Conservation (phyloP, 73 alveolate species). For the Halteria grandinella region DNA sequence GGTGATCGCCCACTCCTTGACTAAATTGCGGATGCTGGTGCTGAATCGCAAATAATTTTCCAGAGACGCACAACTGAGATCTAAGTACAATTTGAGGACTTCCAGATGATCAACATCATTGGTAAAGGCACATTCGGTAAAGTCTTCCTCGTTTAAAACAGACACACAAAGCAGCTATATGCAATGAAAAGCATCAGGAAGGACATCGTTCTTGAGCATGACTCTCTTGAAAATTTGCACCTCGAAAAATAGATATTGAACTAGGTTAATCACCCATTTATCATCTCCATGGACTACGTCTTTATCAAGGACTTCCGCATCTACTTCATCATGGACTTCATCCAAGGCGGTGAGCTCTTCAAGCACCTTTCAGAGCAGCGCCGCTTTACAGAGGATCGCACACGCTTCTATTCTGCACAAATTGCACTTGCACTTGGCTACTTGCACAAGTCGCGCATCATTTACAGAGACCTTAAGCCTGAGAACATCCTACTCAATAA, state of each 20-base stretch:
- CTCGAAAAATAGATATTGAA: slow-evolving; percentile 79
- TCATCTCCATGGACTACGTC: slow-evolving; percentile 76
- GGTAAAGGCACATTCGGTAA: slow-evolving; percentile 86
- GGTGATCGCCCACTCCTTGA: neutral
- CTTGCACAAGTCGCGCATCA: slow-evolving; percentile 73
- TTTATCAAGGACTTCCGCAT: slow-evolving; percentile 79
- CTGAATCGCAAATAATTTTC: neutral
- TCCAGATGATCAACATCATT: slow-evolving; percentile 50
- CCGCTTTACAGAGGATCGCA: slow-evolving; percentile 75
- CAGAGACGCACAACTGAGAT: neutral
- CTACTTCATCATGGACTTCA: slow-evolving; percentile 82
- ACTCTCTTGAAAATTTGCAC: slow-evolving; percentile 72
- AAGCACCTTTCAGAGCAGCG: slow-evolving; percentile 68
- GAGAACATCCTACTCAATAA: slow-evolving; percentile 83
- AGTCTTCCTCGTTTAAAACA: slow-evolving; percentile 67
- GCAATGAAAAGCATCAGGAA: slow-evolving; percentile 84
- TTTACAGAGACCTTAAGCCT: slow-evolving; percentile 90
- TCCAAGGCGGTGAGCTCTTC: slow-evolving; percentile 87
- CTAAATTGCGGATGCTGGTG: neutral
- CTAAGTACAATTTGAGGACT: slow-evolving; percentile 26
- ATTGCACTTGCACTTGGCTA: slow-evolving; percentile 79
- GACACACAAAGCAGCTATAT: slow-evolving; percentile 41
- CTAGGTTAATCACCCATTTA: slow-evolving; percentile 82
- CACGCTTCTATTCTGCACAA: slow-evolving; percentile 84
- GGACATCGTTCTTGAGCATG: slow-evolving; percentile 85